Evolutionary conservation across 192 early-diverging fungal genomes (phyloP), one percentile per base, ranked within the genome.

Genomic region (Chytriomyces sp.): DNA sequence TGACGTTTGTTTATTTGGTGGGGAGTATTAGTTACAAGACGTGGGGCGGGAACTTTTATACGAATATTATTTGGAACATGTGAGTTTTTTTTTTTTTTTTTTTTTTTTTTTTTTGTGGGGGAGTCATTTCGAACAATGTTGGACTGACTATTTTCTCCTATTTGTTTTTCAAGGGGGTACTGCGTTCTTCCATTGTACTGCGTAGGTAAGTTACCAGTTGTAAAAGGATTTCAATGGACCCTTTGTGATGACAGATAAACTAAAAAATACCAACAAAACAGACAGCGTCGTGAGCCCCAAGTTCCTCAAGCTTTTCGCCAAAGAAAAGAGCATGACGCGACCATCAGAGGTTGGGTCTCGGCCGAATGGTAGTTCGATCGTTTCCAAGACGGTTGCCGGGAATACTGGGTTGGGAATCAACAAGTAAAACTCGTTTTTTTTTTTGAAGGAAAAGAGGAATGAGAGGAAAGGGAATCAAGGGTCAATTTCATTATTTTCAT

Each of bases 1-100:
- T 67, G 23, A 46, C 23, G 26, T 11, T 45, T 18, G 45, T 67
- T 43, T 67, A 67, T 13, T 13, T 67, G 35, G 44, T 47, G 66
- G 66, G 66, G 20, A 45, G 28, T 18, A 47, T 67, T 13, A n/a
- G 28, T 16, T 67, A 67, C 44, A 20, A 45, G 5, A 45, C 66
- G 3, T 67, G 66, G 66, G 66, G 66, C 6, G 66, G 66, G 2
- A 67, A 67, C 44, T 67, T 67, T 23, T 67, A 67, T n/a, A 67
- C 66, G 0, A 67, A 67, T 44, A 44, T 18, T n/a, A 45, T 45
- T 3, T 67, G 66, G 66, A 67, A 67, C 44, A 67, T 67, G 66
- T 67, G 23, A 8, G 28, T 47, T 64, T 1, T 24, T n/a, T 16
- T n/a, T 20, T 20, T 59, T 20, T n/a, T 1, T n/a, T 20, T 59